These are phyloP conservation scores for Mortierella sp. DNA, from an alignment of 371 early-diverging fungal genomes.

Conservation along the genomic window DNA sequence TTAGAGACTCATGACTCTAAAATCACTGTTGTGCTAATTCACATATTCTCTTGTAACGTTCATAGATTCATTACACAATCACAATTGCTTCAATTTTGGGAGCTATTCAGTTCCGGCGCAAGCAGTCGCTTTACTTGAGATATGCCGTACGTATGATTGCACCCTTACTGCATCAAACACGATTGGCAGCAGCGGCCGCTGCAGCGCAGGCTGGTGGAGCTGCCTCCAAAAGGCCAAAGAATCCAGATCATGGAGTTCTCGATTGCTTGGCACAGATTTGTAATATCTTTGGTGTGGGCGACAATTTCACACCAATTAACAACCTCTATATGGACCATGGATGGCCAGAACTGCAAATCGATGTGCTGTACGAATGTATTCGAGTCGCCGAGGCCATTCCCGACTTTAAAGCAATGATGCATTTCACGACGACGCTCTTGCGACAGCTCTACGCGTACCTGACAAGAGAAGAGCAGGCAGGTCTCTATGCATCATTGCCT, in stretches of 20 bases:
- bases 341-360: conserved; percentile 85
- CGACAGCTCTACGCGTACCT: conserved; percentile 74
- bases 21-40: background rate
- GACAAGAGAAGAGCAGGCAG: conserved; percentile 75
- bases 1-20: background rate
- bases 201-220: conserved; percentile 36
- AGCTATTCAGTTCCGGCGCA: conserved; percentile 73
- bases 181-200: conserved; percentile 42
- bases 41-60: background rate
- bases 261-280: conserved; percentile 76
- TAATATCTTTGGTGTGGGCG: conserved; percentile 78
- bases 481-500: conserved; percentile 72
- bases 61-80: conserved; percentile 69
- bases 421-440: conserved; percentile 74
- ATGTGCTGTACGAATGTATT: conserved; percentile 81
- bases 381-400: conserved; percentile 78
- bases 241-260: conserved; percentile 70
- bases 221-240: conserved; percentile 21
- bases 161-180: conserved; percentile 66
- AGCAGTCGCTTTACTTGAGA: conserved; percentile 81
- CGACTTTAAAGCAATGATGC: conserved; percentile 72
- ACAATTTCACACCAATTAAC: conserved; percentile 58
- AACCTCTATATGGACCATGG: conserved; percentile 73
- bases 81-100: conserved; percentile 73
- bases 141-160: conserved; percentile 72